A percentile compares a stretch with the other conserved stretches of the same genome.
phyloP scores from a whole-genome alignment of 208 protist genomes.

The Trypanosoma avium region DNA sequence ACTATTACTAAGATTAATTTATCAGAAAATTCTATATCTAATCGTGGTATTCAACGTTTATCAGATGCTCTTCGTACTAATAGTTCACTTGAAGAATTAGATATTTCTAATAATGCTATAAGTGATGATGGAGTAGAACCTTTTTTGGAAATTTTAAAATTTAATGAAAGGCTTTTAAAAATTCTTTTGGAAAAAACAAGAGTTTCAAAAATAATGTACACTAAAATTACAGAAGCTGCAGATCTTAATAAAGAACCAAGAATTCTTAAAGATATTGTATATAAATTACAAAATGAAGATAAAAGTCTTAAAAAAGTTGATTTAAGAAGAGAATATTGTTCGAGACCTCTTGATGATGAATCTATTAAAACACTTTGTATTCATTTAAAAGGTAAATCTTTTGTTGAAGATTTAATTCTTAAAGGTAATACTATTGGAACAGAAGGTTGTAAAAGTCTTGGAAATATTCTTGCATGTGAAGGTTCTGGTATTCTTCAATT shows the following conservation, averaged over 20 bases:
- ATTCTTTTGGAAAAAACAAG: conserved; percentile 60
- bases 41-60: conserved; percentile 62
- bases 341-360: conserved; percentile 55
- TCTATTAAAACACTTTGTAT: conserved; percentile 60
- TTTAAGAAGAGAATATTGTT: conserved; percentile 37
- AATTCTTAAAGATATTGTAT: conserved; percentile 59
- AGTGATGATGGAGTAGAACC: conserved; percentile 39
- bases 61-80: conserved; percentile 79
- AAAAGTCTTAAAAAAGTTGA: conserved; percentile 45
- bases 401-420: conserved; percentile 52
- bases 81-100: conserved; percentile 46
- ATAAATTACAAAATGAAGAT: conserved; percentile 61
- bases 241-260: conserved; percentile 71
- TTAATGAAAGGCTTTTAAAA: conserved; percentile 49
- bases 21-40: conserved; percentile 68
- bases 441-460: conserved; percentile 54
- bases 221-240: conserved; percentile 53
- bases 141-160: conserved; percentile 59
- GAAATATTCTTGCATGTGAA: conserved; percentile 36
- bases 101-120: conserved; percentile 77
- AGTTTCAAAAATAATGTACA: conserved; percentile 33
- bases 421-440: conserved; percentile 59
- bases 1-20: conserved; percentile 57
- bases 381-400: conserved; percentile 39
- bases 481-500: conserved; percentile 46